phyloP scores from a whole-genome alignment of 768 basidiomycete species.

The Leccinum broughii region DNA sequence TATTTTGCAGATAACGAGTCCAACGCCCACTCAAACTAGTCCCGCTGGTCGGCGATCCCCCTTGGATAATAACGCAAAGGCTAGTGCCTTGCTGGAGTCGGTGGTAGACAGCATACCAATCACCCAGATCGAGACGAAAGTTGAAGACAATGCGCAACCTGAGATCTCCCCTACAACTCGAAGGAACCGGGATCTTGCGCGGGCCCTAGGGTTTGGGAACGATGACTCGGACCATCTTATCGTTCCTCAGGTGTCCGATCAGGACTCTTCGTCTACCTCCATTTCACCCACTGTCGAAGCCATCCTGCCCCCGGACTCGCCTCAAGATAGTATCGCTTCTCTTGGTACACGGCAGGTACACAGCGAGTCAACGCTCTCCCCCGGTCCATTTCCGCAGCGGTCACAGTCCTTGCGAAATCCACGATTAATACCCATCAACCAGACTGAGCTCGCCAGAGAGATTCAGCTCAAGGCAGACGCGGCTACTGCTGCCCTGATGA shows the following conservation, averaged over 20 bases:
- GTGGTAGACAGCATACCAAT: slow-evolving; percentile 55
- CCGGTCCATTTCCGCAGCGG: slow-evolving; percentile 26
- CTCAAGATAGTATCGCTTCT: slow-evolving; percentile 13
- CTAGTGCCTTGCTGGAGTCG: slow-evolving; percentile 67
- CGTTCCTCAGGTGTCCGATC: slow-evolving; percentile 22
- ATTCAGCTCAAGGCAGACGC: slow-evolving; percentile 70
- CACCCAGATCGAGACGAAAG: slow-evolving; percentile 30
- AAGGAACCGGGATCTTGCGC: slow-evolving; percentile 73
- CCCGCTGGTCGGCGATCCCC: slow-evolving; percentile 32
- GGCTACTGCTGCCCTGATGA: slow-evolving; percentile 60
- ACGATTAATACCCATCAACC: slow-evolving; percentile 43
- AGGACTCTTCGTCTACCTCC: slow-evolving; percentile 32
- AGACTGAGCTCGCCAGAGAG: slow-evolving; percentile 59
- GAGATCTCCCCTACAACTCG: slow-evolving; percentile 54
- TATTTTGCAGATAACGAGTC: slow-evolving; percentile 53
- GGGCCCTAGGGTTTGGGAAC: slow-evolving; percentile 64
- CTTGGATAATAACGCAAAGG: slow-evolving; percentile 56
- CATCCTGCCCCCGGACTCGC: slow-evolving; percentile 27
- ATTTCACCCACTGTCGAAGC: slow-evolving; percentile 38
- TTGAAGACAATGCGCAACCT: slow-evolving; percentile 29
- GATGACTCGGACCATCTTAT: slow-evolving; percentile 36
- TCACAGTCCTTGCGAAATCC: slow-evolving; percentile 42
- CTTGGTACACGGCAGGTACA: slow-evolving; percentile 5
- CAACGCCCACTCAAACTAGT: slow-evolving; percentile 42
- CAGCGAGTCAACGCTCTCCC: slow-evolving; percentile 12